phyloP scores from a whole-genome alignment of 2,329 filamentous ascomycete genomes.

The Fusarium chlamydosporum region DNA sequence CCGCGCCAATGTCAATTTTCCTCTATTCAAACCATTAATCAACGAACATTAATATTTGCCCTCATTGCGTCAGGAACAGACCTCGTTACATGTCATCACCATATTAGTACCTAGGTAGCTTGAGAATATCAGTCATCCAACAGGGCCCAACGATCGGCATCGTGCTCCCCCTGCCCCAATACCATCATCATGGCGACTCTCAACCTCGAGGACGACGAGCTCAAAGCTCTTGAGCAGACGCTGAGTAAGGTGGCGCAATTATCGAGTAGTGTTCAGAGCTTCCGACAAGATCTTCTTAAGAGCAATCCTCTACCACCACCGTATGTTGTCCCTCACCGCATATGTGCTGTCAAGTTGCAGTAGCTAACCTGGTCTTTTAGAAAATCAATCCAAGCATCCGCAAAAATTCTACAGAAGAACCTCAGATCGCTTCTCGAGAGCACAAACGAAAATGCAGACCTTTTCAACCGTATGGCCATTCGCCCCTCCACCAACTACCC shows the following conservation, averaged over 20 bases:
- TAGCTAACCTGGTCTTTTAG: conserved; percentile 58
- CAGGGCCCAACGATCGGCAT: neutral
- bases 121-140: neutral
- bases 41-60: neutral
- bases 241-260: conserved; percentile 78
- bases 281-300: conserved; percentile 72
- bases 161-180: neutral
- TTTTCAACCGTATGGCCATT: conserved; percentile 78
- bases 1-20: conserved; percentile 21
- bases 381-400: conserved; percentile 78
- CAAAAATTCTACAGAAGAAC: conserved; percentile 78
- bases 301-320: conserved; percentile 76
- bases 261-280: conserved; percentile 75
- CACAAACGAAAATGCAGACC: conserved; percentile 73
- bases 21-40: conserved; percentile 3
- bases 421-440: conserved; percentile 76
- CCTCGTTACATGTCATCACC: neutral
- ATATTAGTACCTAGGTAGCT: neutral
- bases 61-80: neutral
- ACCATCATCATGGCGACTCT: conserved; percentile 58
- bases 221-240: conserved; percentile 78
- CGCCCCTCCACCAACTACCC: conserved; percentile 84
- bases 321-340: conserved; percentile 58
- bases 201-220: conserved; percentile 70
- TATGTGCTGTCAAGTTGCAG: neutral